Base-by-base conservation (phyloP, 2,329 filamentous ascomycete species). In the Fusarium stilboides region DNA sequence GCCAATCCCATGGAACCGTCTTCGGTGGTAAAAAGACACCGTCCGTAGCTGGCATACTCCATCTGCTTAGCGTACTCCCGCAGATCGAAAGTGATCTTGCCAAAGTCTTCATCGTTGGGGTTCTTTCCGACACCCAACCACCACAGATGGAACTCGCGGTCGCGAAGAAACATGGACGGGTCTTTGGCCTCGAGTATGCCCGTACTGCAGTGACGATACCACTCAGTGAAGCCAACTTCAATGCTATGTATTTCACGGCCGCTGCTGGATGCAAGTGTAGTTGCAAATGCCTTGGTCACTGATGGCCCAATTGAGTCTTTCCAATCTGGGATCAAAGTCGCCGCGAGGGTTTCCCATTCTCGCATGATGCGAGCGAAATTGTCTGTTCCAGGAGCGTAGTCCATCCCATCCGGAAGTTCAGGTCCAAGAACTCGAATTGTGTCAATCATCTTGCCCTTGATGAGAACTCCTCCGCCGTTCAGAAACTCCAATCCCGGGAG, bases 111-210 rank as follows among this genome's bases (percentile, higher is more conserved):
- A 2, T 33, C 14, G 1, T 8, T 9, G 0, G 24, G 5, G 1
- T 19, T 8, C 1, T 31, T 50, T 1, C 22, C 26, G 2, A 34
- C 7, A 4, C 7, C 19, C 2, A 44, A 0, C 58, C 64, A 68
- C 65, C 64, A 68, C 3, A 68, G 14, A 3, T 59, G 65, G 1
- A 65, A 68, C n/a, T 68, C 65, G 2, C 31, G 44, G 1, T 68
- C 20, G 0, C 65, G 58, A 14, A 68, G 33, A 13, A 59, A 57
- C 39, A 50, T 39, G 0, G 43, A 33, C 8, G 58, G 31, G 14
- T 68, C 65, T 0, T 26, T 1, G 4, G 31, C 2, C 8, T 68
- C 52, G 9, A 68, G 47, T 2, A 60, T 8, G 1, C 52, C 43
- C 2, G 44, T n/a, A 1, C 65, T 64, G 13, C 39, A 68, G 26